phyloP scores from a whole-genome alignment of 2,329 filamentous ascomycete genomes.

The Zymoseptoria crescenta region DNA sequence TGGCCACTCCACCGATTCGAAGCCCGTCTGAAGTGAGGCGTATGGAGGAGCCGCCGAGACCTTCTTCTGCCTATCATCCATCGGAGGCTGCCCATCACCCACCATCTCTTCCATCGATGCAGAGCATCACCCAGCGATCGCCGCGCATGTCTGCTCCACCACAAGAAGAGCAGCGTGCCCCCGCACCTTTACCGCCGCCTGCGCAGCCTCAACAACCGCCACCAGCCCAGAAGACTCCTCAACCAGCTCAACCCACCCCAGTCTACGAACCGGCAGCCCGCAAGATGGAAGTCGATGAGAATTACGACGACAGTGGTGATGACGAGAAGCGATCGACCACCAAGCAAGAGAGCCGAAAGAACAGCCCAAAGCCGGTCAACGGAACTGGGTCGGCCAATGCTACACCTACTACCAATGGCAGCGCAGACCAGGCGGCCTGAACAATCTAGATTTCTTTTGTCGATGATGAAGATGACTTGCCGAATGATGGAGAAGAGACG shows the following conservation, averaged over 20 bases:
- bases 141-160: constrained; percentile 45
- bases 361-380: constrained; percentile 32
- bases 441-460: background rate
- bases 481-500: background rate
- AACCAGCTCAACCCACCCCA: constrained; percentile 32
- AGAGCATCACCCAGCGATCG: constrained; percentile 40
- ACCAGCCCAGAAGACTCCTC: constrained; percentile 40
- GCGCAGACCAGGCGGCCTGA: constrained; percentile 14
- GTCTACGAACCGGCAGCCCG: constrained; percentile 75
- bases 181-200: constrained; percentile 18
- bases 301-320: constrained; percentile 91
- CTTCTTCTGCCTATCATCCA: constrained; percentile 66
- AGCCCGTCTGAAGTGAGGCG: constrained; percentile 64
- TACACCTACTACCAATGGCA: constrained; percentile 4
- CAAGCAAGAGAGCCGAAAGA: constrained; percentile 40
- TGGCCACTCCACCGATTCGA: constrained; percentile 61
- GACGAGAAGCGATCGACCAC: constrained; percentile 55
- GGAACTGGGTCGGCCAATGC: constrained; percentile 7
- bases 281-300: constrained; percentile 95
- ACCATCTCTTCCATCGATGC: constrained; percentile 51
- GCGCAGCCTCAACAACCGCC: constrained; percentile 42
- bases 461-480: background rate
- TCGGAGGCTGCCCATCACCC: constrained; percentile 88
- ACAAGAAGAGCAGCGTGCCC: constrained; percentile 36
- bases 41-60: constrained; percentile 53